phyloP scores from a whole-genome alignment of 164 flowering plant species.

The Dillenia suffruticosa region DNA sequence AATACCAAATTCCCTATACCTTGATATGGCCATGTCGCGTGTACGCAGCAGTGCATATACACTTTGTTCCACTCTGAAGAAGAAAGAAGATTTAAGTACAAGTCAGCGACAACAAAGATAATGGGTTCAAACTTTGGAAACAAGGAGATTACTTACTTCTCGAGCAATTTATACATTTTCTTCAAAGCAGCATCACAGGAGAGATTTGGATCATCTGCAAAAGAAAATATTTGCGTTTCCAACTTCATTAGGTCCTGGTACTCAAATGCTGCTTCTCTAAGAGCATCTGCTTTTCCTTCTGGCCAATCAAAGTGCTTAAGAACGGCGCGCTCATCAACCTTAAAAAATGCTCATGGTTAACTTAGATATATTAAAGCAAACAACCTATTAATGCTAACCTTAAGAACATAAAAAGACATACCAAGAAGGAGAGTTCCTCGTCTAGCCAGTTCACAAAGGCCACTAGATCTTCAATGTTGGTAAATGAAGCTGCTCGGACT shows the following conservation, averaged over 20 bases:
- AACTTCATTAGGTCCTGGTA: slow-evolving; percentile 82
- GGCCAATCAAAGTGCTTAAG: slow-evolving; percentile 99
- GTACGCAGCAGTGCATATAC: slow-evolving; percentile 88
- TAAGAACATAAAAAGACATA: slow-evolving; percentile 20
- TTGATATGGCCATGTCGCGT: slow-evolving; percentile 87
- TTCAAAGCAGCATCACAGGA: slow-evolving; percentile 84
- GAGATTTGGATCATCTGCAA: slow-evolving; percentile 79
- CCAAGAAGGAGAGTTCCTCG: slow-evolving; percentile 98
- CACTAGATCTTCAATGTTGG: slow-evolving; percentile 70
- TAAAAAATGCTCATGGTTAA: not conserved
- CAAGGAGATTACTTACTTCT: slow-evolving; percentile 56
- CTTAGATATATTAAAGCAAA: no score
- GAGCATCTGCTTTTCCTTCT: slow-evolving; percentile 95
- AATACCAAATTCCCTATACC: slow-evolving; percentile 86
- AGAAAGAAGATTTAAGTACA: not conserved
- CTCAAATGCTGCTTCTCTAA: slow-evolving; percentile 96
- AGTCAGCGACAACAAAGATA: no score
- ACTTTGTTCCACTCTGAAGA: slow-evolving; percentile 82
- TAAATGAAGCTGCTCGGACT: slow-evolving; percentile 85
- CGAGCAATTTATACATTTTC: slow-evolving; percentile 95
- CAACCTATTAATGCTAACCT: no score
- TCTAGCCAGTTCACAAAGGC: slow-evolving; percentile 98
- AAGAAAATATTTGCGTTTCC: slow-evolving; percentile 68
- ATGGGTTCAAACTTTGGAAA: no score
- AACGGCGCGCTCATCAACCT: slow-evolving; percentile 98